Conservation (phyloP, 352 stramenopile genomes). For the Aphanomyces stellatus region DNA sequence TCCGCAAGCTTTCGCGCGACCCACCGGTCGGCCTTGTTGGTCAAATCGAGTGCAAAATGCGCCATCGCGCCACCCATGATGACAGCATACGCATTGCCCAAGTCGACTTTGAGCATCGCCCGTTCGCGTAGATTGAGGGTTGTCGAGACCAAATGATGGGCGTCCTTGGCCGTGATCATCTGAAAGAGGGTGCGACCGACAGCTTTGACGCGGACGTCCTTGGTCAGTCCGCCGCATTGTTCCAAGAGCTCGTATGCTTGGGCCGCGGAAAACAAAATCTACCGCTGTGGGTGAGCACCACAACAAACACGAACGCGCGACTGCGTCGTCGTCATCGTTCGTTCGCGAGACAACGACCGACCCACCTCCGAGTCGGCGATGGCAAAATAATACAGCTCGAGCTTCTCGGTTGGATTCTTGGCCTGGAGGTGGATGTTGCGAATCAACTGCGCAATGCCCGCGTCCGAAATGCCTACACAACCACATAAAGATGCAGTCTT, state of each 20-base stretch:
- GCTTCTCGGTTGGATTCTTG: constrained; percentile 49
- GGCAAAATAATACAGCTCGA: constrained; percentile 68
- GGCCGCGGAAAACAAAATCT: constrained; percentile 57
- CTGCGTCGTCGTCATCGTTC: no score
- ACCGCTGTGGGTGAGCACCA: not conserved
- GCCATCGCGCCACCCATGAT: constrained; percentile 78
- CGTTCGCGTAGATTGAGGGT: constrained; percentile 61
- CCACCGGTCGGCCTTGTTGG: constrained; percentile 61
- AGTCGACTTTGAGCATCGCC: constrained; percentile 63
- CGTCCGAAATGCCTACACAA: constrained; percentile 54
- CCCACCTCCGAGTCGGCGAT: constrained; percentile 57
- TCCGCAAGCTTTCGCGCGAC: constrained; percentile 74
- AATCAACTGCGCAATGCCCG: constrained; percentile 60
- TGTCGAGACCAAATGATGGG: constrained; percentile 52
- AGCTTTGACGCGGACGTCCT: constrained; percentile 39
- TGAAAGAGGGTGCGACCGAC: constrained; percentile 67
- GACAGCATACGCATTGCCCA: constrained; percentile 78
- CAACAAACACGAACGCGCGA: not conserved
- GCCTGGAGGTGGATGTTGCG: constrained; percentile 51
- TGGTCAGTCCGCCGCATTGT: constrained; percentile 51
- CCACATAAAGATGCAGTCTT: constrained; percentile 7
- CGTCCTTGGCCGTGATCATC: constrained; percentile 78
- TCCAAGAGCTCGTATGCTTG: constrained; percentile 80
- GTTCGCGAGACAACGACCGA: no score
- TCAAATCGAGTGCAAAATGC: constrained; percentile 71